Evolutionary conservation across 257 asterid genomes (phyloP).

Genomic region (Craterostigma plantagineum): DNA sequence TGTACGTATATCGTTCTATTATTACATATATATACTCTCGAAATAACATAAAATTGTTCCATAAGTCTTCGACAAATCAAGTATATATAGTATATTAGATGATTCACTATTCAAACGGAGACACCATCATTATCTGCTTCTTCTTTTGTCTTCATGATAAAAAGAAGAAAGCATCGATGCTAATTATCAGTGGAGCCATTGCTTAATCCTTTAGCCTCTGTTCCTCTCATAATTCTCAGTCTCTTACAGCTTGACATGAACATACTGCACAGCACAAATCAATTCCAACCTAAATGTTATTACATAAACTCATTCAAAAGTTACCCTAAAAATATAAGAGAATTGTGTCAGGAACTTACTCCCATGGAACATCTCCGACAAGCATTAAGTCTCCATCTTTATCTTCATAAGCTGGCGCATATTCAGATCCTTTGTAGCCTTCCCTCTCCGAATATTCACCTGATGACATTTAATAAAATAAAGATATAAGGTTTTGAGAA

Average conservation of each 20-base stretch:
- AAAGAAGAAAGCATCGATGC: not conserved
- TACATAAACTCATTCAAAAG: not conserved
- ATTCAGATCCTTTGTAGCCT: constrained; percentile 46
- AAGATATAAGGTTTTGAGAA: not conserved
- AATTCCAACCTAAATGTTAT: no score
- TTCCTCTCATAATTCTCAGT: constrained; percentile 45
- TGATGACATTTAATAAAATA: not conserved
- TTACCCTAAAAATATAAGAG: not conserved
- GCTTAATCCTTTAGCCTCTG: constrained; percentile 32
- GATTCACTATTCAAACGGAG: no score
- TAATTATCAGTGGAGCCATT: constrained; percentile 20
- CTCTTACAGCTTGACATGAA: constrained; percentile 45
- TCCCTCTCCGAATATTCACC: constrained; percentile 44
- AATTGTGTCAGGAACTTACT: constrained; percentile 18
- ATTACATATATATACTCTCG: no score
- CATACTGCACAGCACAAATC: constrained; percentile 22
- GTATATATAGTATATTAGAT: no score
- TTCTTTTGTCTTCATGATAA: not conserved
- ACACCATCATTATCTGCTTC: not conserved
- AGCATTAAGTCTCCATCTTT: constrained; percentile 64
- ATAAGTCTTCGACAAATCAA: no score
- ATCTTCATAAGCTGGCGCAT: constrained; percentile 52
- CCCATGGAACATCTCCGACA: constrained; percentile 65
- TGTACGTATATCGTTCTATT: no score
- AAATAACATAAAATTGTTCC: no score